phyloP scores from a whole-genome alignment of 2,329 filamentous ascomycete genomes.

The Ceratocystis colombiana region DNA sequence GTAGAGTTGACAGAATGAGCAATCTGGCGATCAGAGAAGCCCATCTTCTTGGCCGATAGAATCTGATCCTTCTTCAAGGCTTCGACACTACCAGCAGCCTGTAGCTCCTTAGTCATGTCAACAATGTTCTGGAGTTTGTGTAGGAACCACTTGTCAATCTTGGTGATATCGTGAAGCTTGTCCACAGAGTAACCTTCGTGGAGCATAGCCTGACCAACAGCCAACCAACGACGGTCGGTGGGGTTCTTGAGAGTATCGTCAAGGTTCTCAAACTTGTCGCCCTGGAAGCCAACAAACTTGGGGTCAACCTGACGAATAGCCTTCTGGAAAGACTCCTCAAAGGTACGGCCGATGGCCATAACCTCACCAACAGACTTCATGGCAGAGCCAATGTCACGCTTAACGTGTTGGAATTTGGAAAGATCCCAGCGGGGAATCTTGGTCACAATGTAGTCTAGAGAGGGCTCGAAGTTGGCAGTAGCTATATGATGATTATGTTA shows the following conservation, averaged over 20 bases:
- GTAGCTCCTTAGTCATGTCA: slow-evolving; percentile 74
- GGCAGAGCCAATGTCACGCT: slow-evolving; percentile 89
- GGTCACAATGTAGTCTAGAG: slow-evolving; percentile 92
- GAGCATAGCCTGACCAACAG: slow-evolving; percentile 94
- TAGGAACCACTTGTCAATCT: slow-evolving; percentile 99
- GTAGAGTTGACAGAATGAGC: slow-evolving; percentile 72
- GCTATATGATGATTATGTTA: slow-evolving; percentile 32
- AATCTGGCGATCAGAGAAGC: slow-evolving; percentile 96
- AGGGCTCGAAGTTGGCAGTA: slow-evolving; percentile 97
- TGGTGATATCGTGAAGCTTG: slow-evolving; percentile 81
- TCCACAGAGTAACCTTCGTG: slow-evolving; percentile 94
- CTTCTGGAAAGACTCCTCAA: slow-evolving; percentile 98
- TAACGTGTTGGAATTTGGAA: slow-evolving; percentile 97
- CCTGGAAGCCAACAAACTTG: slow-evolving; percentile 83
- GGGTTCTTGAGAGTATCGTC: slow-evolving; percentile 86
- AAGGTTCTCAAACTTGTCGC: slow-evolving; percentile 85
- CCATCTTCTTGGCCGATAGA: slow-evolving; percentile 88
- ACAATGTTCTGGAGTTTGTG: slow-evolving; percentile 98
- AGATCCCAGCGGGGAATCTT: slow-evolving; percentile 99
- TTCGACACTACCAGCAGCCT: slow-evolving; percentile 71
- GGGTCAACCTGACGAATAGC: slow-evolving; percentile 96
- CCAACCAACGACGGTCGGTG: slow-evolving; percentile 92
- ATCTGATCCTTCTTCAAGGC: slow-evolving; percentile 82
- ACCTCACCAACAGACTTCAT: slow-evolving; percentile 99
- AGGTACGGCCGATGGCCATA: slow-evolving; percentile 97